phyloP scores from a whole-genome alignment of 768 basidiomycete species.

The Boletus pseudopeckii region DNA sequence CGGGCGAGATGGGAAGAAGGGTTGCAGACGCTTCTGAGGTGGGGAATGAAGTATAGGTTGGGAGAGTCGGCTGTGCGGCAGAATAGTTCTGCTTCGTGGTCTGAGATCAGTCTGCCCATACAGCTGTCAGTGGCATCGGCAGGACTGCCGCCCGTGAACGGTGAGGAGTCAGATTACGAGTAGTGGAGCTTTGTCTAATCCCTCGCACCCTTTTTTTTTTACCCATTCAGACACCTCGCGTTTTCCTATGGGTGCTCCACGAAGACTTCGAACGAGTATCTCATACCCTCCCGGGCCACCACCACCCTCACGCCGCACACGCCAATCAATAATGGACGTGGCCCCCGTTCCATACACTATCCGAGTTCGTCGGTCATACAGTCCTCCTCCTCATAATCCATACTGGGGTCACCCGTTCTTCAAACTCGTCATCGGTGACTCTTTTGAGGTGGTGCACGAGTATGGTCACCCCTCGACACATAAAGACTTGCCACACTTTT shows the following conservation, averaged over 20 bases:
- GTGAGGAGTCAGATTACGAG: neutral
- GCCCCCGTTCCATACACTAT: neutral
- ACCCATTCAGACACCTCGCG: neutral
- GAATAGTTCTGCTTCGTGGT: neutral
- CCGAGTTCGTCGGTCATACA: neutral
- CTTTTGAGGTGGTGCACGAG: neutral
- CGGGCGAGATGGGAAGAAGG: constrained; percentile 47
- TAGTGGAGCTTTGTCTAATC: neutral
- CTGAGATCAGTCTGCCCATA: neutral
- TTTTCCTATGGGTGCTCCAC: neutral
- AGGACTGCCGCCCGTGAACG: neutral
- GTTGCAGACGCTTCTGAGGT: neutral
- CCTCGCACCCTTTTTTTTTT: no score
- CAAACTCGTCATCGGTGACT: neutral
- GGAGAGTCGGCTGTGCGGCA: neutral
- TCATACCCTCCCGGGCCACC: neutral
- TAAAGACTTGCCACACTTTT: neutral
- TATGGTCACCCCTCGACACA: neutral
- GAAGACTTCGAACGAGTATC: neutral
- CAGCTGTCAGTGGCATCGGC: no score
- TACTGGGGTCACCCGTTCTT: neutral
- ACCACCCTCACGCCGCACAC: neutral
- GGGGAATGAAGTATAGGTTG: neutral
- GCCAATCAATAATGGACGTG: no score
- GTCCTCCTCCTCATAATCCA: neutral